Conservation (phyloP, 768 basidiomycete genomes). For the Boletellus sp. region DNA sequence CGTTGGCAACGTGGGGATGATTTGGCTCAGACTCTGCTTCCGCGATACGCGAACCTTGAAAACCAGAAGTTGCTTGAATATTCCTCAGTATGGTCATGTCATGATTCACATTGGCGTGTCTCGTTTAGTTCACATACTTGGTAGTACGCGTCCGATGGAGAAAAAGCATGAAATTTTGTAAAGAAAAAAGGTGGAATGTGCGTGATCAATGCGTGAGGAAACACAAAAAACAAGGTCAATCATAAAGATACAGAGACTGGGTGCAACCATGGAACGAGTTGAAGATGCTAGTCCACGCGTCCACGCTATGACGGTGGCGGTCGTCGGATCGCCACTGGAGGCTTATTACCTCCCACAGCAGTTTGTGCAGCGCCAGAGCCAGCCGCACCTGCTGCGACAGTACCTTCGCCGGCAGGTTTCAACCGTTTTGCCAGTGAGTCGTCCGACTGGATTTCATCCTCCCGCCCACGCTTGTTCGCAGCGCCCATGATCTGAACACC, state of each 20-base stretch:
- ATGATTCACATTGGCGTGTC: no score
- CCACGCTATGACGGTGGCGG: slow-evolving; percentile 20
- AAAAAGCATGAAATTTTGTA: background rate
- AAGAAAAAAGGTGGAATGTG: background rate
- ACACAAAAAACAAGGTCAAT: background rate
- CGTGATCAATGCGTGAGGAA: no score
- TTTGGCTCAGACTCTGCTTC: no score
- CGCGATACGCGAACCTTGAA: no score
- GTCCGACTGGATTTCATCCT: slow-evolving; percentile 46
- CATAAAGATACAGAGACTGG: slow-evolving; percentile 4
- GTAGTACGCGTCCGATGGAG: no score
- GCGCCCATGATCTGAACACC: slow-evolving; percentile 63
- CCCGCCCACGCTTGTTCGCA: slow-evolving; percentile 60
- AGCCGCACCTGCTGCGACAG: background rate
- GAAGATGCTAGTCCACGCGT: background rate
- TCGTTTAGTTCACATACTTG: no score
- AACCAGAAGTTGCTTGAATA: no score
- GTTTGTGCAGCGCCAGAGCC: background rate
- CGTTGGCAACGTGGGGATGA: no score
- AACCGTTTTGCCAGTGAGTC: slow-evolving; percentile 65
- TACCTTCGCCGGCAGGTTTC: slow-evolving; percentile 44
- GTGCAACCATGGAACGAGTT: background rate
- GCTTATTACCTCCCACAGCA: slow-evolving; percentile 25
- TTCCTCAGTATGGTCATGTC: no score
- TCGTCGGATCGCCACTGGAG: slow-evolving; percentile 34